Percentiles rank a stretch among this genome's conserved stretches.
Evolutionary conservation across 2,329 filamentous ascomycete species (phyloP).

Genomic region (Ceratocystis variospora): DNA sequence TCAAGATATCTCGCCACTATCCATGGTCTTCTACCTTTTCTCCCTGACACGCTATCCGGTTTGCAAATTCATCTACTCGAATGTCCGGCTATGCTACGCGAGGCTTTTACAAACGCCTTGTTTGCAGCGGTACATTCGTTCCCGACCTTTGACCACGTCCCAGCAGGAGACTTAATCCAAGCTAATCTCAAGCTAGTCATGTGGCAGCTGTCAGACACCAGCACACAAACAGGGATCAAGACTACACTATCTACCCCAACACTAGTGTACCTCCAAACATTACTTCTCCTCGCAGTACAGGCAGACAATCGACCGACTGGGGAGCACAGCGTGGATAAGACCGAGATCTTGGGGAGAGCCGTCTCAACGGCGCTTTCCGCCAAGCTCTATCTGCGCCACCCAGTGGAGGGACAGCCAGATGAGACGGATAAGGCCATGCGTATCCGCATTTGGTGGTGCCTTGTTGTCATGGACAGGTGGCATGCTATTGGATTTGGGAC

Average conservation of each 20-base stretch:
- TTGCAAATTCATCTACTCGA: slow-evolving; percentile 42
- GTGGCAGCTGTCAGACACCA: slow-evolving; percentile 33
- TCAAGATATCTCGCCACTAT: slow-evolving; percentile 37
- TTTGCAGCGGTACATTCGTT: slow-evolving; percentile 36
- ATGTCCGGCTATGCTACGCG: slow-evolving; percentile 43
- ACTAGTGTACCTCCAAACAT: slow-evolving; percentile 47
- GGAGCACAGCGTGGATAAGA: slow-evolving; percentile 35
- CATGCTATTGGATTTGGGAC: slow-evolving; percentile 54
- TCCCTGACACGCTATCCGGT: slow-evolving; percentile 44
- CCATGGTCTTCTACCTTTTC: slow-evolving; percentile 53
- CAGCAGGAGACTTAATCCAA: slow-evolving; percentile 4
- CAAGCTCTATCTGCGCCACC: slow-evolving; percentile 41
- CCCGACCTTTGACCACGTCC: not conserved
- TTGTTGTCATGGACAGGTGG: slow-evolving; percentile 60
- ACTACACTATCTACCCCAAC: not conserved
- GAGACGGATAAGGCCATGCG: slow-evolving; percentile 36
- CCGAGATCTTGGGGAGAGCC: slow-evolving; percentile 48
- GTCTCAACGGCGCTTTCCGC: slow-evolving; percentile 52
- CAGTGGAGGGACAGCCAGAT: slow-evolving; percentile 49
- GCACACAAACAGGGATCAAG: not conserved
- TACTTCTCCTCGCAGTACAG: slow-evolving; percentile 53
- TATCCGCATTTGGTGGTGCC: slow-evolving; percentile 49
- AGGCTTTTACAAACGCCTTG: slow-evolving; percentile 52
- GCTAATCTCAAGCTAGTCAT: slow-evolving; percentile 31
- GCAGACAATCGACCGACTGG: slow-evolving; percentile 42